Evolutionary conservation across 495 filamentous ascomycete genomes (phyloP), one percentile per base, ranked within the genome.

Genomic region (Penicillium cataractarum): DNA sequence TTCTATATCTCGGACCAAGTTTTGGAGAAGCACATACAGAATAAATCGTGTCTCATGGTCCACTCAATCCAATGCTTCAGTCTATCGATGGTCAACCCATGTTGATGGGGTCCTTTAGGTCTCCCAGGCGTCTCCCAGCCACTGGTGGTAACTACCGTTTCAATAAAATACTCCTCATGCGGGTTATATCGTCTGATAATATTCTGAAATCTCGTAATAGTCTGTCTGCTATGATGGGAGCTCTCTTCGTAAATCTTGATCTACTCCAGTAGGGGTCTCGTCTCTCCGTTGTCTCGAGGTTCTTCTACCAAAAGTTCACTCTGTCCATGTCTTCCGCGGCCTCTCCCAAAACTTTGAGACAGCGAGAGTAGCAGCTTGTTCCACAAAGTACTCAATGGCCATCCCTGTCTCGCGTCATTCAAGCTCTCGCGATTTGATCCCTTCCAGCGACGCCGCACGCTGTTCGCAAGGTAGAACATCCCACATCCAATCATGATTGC

Each of bases 201-300:
- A 17, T 4, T 3, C 4, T 17, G 4, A 39, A 17, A 17, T 39
- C 13, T 37, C 35, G 17, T 17, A n/a, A n/a, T n/a, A n/a, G n/a
- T n/a, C n/a, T n/a, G 3, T 39, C 15, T 12, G 13, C 35, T 17
- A 7, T n/a, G n/a, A 49, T 1, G 5, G 12, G 12, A 0, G 2
- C 2, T 48, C 0, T 22, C 15, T 13, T 4, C 31, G n/a, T 33
- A 10, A 21, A 17, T 5, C 13, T 19, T 60, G 42, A 17, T 60
- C 46, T 70, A 74, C 22, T 60, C 69, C 31, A 75, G 61, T 46
- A 74, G 66, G 27, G 71, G 74, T 39, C 67, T 74, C 10, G 68
- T 73, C 58, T 71, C 78, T 17, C 53, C 66, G 59, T 68, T 66
- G 37, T 64, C 55, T 17, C 52, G 58, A 37, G 55, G 70, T 52